Evolutionary conservation across 768 basidiomycete species (phyloP).

Genomic region (Amanita inopinata): DNA sequence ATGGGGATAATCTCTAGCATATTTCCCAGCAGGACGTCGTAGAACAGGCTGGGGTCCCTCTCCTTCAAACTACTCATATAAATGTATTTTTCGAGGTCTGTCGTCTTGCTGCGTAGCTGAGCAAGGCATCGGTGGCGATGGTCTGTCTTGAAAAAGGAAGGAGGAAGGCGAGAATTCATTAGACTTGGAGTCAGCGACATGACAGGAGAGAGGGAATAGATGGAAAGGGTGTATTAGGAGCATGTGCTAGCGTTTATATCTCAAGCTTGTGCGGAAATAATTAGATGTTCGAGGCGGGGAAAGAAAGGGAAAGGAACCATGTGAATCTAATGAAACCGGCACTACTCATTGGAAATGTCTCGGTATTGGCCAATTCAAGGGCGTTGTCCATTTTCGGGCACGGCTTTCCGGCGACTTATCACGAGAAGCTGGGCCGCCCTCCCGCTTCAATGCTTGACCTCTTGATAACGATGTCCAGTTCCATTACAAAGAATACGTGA

Average conservation of each 20-base stretch:
- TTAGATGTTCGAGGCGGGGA: conserved; percentile 15
- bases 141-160: conserved; percentile 37
- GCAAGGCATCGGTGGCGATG: conserved; percentile 46
- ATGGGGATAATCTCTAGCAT: conserved; percentile 62
- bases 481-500: too few species aligned
- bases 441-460: too few species aligned
- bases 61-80: conserved; percentile 57
- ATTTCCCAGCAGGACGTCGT: conserved; percentile 49
- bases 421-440: conserved; percentile 14
- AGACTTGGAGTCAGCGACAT: conserved; percentile 8
- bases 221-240: conserved; percentile 10
- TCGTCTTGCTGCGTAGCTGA: conserved; percentile 48
- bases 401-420: conserved; percentile 29
- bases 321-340: conserved; percentile 23
- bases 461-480: too few species aligned
- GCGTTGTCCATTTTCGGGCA: conserved; percentile 21
- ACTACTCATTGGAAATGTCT: conserved; percentile 15
- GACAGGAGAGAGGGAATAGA: conserved; percentile 11
- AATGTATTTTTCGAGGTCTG: conserved; percentile 59
- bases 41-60: conserved; percentile 57
- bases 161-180: conserved; percentile 27
- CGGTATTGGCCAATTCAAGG: too few species aligned
- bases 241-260: conserved; percentile 19
- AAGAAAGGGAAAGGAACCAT: conserved; percentile 16
- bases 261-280: too few species aligned